phyloP scores from a whole-genome alignment of 495 filamentous ascomycete species.

The Penicillium verhagenii region DNA sequence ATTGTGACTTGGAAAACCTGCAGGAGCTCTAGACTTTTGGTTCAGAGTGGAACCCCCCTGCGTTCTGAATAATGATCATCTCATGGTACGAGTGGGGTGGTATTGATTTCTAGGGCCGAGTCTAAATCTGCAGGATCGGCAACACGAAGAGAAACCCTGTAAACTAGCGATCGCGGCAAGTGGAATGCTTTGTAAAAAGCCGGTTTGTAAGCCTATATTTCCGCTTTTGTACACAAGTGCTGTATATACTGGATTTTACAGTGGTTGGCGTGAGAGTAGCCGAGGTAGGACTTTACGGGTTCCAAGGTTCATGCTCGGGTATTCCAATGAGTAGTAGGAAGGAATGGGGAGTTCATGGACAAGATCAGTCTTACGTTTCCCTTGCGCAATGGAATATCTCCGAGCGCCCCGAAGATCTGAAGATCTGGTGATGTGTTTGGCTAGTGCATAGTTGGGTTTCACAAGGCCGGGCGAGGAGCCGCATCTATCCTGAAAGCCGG shows the following conservation, averaged over 20 bases:
- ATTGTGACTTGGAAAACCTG: constrained; percentile 8
- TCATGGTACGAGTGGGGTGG: constrained; percentile 13
- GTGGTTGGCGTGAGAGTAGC: neutral
- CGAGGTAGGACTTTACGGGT: neutral
- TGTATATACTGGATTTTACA: neutral
- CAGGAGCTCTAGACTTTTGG: constrained; percentile 13
- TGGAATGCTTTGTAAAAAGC: neutral
- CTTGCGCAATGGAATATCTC: neutral
- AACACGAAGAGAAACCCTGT: constrained; percentile 1
- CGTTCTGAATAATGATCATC: constrained; percentile 2
- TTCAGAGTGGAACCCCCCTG: constrained; percentile 8
- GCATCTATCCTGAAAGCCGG: constrained; percentile 6
- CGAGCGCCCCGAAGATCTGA: neutral
- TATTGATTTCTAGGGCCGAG: constrained; percentile 18
- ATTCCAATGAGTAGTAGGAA: neutral
- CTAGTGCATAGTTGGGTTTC: neutral
- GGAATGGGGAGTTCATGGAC: too few species aligned
- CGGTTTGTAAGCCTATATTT: neutral
- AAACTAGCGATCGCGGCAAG: neutral
- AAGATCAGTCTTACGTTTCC: neutral
- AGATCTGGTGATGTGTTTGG: neutral
- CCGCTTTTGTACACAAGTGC: neutral
- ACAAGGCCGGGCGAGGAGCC: constrained; percentile 5
- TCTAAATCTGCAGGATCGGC: constrained; percentile 16
- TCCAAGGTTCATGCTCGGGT: neutral